Evolutionary conservation across 2,329 filamentous ascomycete genomes (phyloP), one percentile per base, ranked within the genome.

Genomic region (Colletotrichum tanaceti): DNA sequence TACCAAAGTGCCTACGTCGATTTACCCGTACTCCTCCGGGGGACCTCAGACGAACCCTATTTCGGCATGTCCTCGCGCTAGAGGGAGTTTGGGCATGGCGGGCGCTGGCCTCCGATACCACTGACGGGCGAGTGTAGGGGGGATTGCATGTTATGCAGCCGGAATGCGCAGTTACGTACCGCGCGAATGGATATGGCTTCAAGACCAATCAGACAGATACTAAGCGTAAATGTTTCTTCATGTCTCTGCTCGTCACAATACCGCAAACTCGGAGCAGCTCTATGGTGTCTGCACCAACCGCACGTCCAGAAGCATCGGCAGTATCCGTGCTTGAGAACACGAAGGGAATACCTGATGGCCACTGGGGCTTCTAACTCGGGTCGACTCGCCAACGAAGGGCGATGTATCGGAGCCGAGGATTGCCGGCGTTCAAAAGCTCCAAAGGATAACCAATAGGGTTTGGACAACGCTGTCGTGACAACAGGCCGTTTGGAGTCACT

Each of bases 1-100:
- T n/a, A n/a, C n/a, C n/a, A n/a, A n/a, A n/a, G n/a, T n/a, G n/a
- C n/a, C n/a, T n/a, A n/a, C n/a, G n/a, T n/a, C n/a, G n/a, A n/a
- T n/a, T n/a, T n/a, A n/a, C n/a, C n/a, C n/a, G n/a, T n/a, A n/a
- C n/a, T n/a, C n/a, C n/a, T n/a, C n/a, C n/a, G n/a, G n/a, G n/a
- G 59, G 65, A 47, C 46, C 65, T 68, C 53, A 59, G 18, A 58
- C 38, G 55, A 43, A 60, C 58, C 55, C 63, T 28, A 38, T 67
- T 68, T 20, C 47, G 54, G 55, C 65, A 68, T 68, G 65, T 68
- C 65, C 62, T 68, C 43, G 62, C 65, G 65, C 65, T 57, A 65
- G 55, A 53, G 18, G 46, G 47, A 39, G 55, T 43, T 38, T 32
- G 18, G 28, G 32, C 50, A 20, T 43, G 22, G 24, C 11, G 28